These are phyloP conservation scores for Blastocystis sp. DNA, from an alignment of 352 stramenopile genomes.

Conservation along the genomic window DNA sequence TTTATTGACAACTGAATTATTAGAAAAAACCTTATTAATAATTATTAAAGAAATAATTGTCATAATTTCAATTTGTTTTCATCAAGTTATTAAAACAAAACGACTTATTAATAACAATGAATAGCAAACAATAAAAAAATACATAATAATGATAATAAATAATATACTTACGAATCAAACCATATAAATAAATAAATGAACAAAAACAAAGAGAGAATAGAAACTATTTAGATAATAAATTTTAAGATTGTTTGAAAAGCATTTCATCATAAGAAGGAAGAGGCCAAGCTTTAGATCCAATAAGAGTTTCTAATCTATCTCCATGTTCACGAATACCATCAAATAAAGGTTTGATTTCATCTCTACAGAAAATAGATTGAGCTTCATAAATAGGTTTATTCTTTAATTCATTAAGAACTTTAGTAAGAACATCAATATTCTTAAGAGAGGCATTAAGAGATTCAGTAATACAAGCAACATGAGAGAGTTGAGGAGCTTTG, in stretches of 20 bases:
- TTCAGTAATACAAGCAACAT: constrained; percentile 34
- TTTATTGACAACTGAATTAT: too few relatives aligned
- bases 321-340: constrained; percentile 29
- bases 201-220: too few relatives aligned
- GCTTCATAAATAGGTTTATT: neutral
- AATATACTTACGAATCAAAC: too few relatives aligned
- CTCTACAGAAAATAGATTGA: constrained; percentile 34
- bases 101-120: too few relatives aligned
- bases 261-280: constrained; percentile 41
- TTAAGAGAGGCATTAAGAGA: constrained; percentile 32
- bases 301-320: constrained; percentile 38
- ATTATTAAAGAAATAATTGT: too few relatives aligned
- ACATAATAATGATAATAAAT: too few relatives aligned
- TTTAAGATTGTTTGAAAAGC: constrained; percentile 39
- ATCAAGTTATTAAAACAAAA: too few relatives aligned
- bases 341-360: constrained; percentile 39
- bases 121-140: too few relatives aligned
- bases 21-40: too few relatives aligned
- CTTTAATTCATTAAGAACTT: constrained; percentile 22
- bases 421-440: constrained; percentile 6
- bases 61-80: too few relatives aligned
- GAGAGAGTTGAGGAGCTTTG: constrained; percentile 5
- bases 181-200: too few relatives aligned
- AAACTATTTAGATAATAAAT: neutral
- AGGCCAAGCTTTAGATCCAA: constrained; percentile 36